Conservation (phyloP, 2,329 filamentous ascomycete genomes). For the Fusarium protoensiforme region DNA sequence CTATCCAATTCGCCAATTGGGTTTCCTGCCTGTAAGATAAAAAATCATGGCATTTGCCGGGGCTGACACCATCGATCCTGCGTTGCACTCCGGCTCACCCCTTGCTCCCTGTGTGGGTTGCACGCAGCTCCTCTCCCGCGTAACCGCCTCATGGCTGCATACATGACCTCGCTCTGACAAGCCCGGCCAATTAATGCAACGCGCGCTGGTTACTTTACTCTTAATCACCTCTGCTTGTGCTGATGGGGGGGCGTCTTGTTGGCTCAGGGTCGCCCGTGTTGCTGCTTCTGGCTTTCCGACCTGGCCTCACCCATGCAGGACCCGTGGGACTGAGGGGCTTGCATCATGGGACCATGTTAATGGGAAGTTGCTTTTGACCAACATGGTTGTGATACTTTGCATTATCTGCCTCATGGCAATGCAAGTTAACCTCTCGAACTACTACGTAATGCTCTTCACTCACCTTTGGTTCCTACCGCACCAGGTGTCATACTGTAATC, state of each 20-base stretch:
- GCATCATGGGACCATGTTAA: neutral
- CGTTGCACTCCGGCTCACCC: conserved; percentile 6
- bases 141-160: conserved; percentile 8
- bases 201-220: neutral
- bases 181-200: conserved; percentile 17
- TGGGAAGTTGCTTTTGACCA: neutral
- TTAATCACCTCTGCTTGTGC: conserved; percentile 1
- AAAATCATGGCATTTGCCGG: neutral
- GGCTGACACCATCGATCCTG: neutral
- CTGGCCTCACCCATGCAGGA: conserved; percentile 20
- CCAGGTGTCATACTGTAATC: neutral
- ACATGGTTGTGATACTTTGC: neutral
- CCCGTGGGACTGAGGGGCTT: conserved; percentile 17
- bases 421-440: neutral
- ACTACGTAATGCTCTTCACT: neutral
- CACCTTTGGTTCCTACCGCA: neutral
- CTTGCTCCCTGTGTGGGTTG: conserved; percentile 24
- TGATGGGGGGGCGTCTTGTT: conserved; percentile 32
- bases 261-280: conserved; percentile 3
- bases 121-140: conserved; percentile 24
- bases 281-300: neutral
- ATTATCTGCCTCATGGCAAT: neutral
- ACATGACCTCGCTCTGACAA: conserved; percentile 2
- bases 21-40: neutral
- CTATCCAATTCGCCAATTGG: neutral